These are phyloP conservation scores for Flagelloscypha sp. DNA, from an alignment of 768 basidiomycete genomes.

Conservation along the genomic window DNA sequence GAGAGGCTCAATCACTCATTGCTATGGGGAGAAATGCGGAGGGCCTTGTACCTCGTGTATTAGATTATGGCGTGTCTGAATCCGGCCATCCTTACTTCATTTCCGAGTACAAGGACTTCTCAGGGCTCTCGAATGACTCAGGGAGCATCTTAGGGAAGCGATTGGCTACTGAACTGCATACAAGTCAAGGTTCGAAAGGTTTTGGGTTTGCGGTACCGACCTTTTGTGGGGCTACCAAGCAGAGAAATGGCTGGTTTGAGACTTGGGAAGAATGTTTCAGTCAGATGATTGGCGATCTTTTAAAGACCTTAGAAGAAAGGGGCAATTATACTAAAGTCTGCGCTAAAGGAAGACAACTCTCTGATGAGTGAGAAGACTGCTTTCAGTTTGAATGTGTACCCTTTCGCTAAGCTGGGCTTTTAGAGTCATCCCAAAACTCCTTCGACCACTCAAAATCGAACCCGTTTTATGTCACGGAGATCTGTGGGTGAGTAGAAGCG, in stretches of 20 bases:
- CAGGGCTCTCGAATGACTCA: conserved; percentile 33
- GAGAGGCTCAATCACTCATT: conserved; percentile 62
- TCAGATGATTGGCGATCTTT: conserved; percentile 50
- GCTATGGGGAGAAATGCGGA: conserved; percentile 60
- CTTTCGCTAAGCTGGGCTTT: not conserved
- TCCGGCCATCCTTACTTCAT: conserved; percentile 54
- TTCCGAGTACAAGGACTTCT: conserved; percentile 63
- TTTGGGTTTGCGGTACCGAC: conserved; percentile 72
- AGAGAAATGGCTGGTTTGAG: conserved; percentile 65
- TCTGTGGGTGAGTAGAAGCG: conserved; percentile 55
- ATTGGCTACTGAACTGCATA: conserved; percentile 61
- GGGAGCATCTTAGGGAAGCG: conserved; percentile 48
- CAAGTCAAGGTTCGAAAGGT: conserved; percentile 39
- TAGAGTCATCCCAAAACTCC: conserved; percentile 68
- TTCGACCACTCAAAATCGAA: conserved; percentile 46
- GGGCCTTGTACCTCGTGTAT: conserved; percentile 50
- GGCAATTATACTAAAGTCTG: conserved; percentile 39
- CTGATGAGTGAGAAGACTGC: conserved; percentile 29
- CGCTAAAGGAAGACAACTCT: conserved; percentile 42
- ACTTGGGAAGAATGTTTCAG: conserved; percentile 66
- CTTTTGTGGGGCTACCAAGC: conserved; percentile 65
- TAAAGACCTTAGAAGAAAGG: conserved; percentile 35
- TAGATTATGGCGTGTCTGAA: conserved; percentile 37
- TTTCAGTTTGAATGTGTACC: conserved; percentile 6
- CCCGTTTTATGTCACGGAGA: conserved; percentile 76